Evolutionary conservation across 352 stramenopile genomes (phyloP).

Genomic region (Globisporangium cystogenes): DNA sequence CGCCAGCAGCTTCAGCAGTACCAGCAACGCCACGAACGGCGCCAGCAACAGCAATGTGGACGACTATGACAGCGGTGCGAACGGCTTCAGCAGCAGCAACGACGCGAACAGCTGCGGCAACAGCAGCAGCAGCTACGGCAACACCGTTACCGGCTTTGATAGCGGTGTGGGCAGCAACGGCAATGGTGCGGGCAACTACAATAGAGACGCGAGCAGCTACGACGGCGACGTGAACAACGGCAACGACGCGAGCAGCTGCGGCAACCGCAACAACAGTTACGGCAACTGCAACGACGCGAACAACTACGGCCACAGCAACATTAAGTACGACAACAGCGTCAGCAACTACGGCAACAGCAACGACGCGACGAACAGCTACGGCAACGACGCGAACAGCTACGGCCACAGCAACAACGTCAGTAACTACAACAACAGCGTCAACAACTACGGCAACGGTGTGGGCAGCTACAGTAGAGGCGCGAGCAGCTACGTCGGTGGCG

Average conservation of each 20-base stretch:
- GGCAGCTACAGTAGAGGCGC: background rate
- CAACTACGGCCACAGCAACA: background rate
- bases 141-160: background rate
- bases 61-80: background rate
- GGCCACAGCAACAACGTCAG: constrained; percentile 14
- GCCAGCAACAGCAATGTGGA: background rate
- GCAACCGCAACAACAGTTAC: constrained; percentile 2
- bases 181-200: background rate
- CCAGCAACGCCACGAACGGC: background rate
- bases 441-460: background rate
- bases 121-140: background rate
- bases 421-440: too few species aligned
- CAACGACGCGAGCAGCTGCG: background rate
- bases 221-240: background rate
- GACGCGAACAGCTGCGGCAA: background rate
- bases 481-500: background rate
- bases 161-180: background rate
- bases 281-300: constrained; percentile 1
- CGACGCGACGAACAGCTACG: constrained; percentile 3
- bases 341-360: constrained; percentile 17
- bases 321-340: constrained; percentile 3
- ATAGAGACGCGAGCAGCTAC: background rate
- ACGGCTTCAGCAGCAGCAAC: background rate
- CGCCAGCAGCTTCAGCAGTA: background rate
- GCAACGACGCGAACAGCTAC: constrained; percentile 4